Base-by-base conservation (phyloP, 1,284 basidiomycete genomes). In the Ganoderma multipileum region DNA sequence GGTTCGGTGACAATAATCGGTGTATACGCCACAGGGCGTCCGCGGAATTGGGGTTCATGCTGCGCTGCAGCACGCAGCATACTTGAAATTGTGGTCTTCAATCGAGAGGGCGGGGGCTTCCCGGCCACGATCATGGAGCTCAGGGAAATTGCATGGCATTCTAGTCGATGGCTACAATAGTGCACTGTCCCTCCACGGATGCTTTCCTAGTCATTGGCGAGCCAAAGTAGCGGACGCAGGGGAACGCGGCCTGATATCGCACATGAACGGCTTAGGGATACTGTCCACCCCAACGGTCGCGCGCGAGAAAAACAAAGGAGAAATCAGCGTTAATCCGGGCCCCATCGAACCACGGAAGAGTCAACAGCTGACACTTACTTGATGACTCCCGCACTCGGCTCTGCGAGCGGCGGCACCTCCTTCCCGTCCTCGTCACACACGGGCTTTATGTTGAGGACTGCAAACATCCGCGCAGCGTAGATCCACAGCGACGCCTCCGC, bases 391-490 rank as follows among this genome's bases (percentile, higher is more conserved):
- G 26, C 9, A n/a, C 50, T 23, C 26, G 50, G 3, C 12, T 54
- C 50, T 16, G 11, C 50, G 26, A 11, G 26, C 12, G 50, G 50
- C 5, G 50, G 50, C 7, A 54, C 50, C 26, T 26, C 26, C 26
- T 28, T 28, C 1, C 50, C 50, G 12, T 54, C 5, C 2, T 74
- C 69, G 2, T 79, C 74, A 3, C 83, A 57, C 5, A 84, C 69
- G 6, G 78, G 79, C 1, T 81, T 80, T 9, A 81, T 66, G 7
- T 79, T 73, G 38, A 83, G 76, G 26, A 54, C 50, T 12, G 50
- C 50, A 79, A 80, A 83, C 26, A 83, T 41, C 4, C 58, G 23
- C 50, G 26, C 50, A 3, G 50, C 50, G 50, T 54, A 54, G 26
- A 54, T 12, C 50, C 50, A 54, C 38, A 33, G 63, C 11, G 78